Base-by-base conservation (phyloP, 2,329 filamentous ascomycete genomes). In the Monosporascus sp. region DNA sequence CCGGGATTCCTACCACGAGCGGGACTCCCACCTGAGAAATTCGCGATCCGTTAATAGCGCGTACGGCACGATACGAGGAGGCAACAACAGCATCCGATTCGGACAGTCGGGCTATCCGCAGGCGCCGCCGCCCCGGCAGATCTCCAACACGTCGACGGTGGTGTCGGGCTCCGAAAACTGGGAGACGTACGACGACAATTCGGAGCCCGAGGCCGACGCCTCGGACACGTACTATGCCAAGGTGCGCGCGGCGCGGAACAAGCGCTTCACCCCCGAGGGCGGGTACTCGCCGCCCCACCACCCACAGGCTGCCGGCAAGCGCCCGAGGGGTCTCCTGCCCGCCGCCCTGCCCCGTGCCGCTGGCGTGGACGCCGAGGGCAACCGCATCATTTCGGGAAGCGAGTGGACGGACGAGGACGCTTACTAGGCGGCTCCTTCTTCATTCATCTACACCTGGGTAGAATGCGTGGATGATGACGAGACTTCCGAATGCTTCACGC, bases 121-220 rank as follows among this genome's bases (percentile, higher is more conserved):
- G 34, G 72, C 72, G 17, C 70, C 69, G 11, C 71, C 71, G 1
- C 70, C 75, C 1, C 78, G 90, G 47, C 89, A 93, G 62, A 85
- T 87, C 17, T 90, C 86, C 6, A 84, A 84, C 59, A 86, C 86
- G 1, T 92, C 89, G n/a, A 90, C 88, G 1, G 79, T 79, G 22
- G 79, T 88, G 25, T 90, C 89, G 5, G 90, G 89, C 1, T 96
- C 90, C 3, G 93, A 97, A 72, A 97, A 97, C 69, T 97, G 93
- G 93, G 93, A 97, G 71, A 96, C 92, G 9, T 97, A 94, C 63
- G 92, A 94, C 62, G 90, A 96, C 68, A 84, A 81, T 59, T 90
- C 87, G 56, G 86, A 90, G 63, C 83, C 86, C 0, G 88, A 90
- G 62, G 78, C 80, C 24, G 91, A 96, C 66, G 82, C 81, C 0